Conservation (phyloP, 129 eudicot species). For the Ambrosia trifida region DNA sequence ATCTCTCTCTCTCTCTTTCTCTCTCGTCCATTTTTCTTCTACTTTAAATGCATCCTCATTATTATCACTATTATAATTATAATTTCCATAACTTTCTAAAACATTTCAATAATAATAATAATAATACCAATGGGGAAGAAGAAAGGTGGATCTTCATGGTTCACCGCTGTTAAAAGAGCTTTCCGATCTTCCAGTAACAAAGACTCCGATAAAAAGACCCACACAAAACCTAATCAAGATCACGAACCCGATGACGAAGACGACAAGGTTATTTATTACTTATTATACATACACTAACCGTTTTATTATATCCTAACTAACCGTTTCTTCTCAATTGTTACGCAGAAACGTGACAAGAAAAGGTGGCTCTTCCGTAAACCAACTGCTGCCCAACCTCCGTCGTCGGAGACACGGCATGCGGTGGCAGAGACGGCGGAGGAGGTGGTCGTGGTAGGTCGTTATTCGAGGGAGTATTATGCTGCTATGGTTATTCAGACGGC, state of each 20-base stretch:
- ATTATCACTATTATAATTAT: not conserved
- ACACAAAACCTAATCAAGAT: constrained; percentile 24
- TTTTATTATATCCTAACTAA: not conserved
- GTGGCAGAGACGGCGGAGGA: constrained; percentile 57
- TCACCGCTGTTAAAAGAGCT: constrained; percentile 77
- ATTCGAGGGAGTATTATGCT: constrained; percentile 43
- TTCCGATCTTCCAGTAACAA: constrained; percentile 64
- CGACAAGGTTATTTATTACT: constrained; percentile 40
- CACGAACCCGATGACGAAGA: constrained; percentile 46
- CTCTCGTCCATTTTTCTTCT: no score
- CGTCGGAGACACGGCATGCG: constrained; percentile 46
- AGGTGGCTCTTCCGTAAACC: constrained; percentile 69
- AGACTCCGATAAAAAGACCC: constrained; percentile 32
- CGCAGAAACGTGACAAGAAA: constrained; percentile 57
- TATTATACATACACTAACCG: no score
- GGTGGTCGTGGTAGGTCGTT: constrained; percentile 49
- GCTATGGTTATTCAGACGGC: constrained; percentile 70
- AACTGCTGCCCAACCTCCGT: constrained; percentile 23
- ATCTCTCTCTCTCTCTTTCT: not conserved
- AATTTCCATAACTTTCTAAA: constrained; percentile 1
- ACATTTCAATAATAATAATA: not conserved
- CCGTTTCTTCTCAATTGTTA: not conserved
- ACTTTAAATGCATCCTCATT: constrained; percentile 42
- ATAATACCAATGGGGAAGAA: constrained; percentile 52
- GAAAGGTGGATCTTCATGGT: constrained; percentile 71